Evolutionary conservation across 2,329 filamentous ascomycete species (phyloP).

Genomic region (Venturia effusa): DNA sequence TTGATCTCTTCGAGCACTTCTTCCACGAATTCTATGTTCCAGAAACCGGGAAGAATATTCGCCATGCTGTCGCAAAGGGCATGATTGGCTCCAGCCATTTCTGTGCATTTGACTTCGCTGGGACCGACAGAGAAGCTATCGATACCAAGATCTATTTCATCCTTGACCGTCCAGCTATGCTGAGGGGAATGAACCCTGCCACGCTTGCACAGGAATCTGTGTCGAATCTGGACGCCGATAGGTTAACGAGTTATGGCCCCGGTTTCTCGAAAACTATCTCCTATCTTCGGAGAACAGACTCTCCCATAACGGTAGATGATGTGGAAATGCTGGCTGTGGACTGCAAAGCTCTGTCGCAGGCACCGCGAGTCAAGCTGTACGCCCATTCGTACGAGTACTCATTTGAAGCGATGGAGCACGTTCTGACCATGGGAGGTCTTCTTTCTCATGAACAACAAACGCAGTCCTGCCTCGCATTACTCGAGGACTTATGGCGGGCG

Average conservation of each 20-base stretch:
- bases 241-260: not conserved
- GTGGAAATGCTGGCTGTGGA: constrained; percentile 3
- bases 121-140: not conserved
- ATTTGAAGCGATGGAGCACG: not conserved
- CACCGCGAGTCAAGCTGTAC: constrained; percentile 1
- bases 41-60: not conserved
- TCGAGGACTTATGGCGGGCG: not conserved
- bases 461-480: not conserved
- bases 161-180: not conserved
- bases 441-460: not conserved
- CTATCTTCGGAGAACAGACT: not conserved
- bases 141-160: constrained; percentile 4
- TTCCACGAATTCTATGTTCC: not conserved
- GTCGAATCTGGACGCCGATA: not conserved
- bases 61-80: not conserved
- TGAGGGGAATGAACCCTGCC: not conserved
- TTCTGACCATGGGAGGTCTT: constrained; percentile 3
- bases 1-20: not conserved
- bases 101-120: constrained; percentile 5
- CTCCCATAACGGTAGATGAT: not conserved
- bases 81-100: not conserved
- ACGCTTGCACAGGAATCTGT: not conserved
- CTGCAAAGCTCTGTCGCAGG: not conserved
- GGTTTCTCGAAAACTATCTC: not conserved
- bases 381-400: not conserved